Base-by-base conservation (phyloP, 768 basidiomycete species). In the Boletus coccyginus region DNA sequence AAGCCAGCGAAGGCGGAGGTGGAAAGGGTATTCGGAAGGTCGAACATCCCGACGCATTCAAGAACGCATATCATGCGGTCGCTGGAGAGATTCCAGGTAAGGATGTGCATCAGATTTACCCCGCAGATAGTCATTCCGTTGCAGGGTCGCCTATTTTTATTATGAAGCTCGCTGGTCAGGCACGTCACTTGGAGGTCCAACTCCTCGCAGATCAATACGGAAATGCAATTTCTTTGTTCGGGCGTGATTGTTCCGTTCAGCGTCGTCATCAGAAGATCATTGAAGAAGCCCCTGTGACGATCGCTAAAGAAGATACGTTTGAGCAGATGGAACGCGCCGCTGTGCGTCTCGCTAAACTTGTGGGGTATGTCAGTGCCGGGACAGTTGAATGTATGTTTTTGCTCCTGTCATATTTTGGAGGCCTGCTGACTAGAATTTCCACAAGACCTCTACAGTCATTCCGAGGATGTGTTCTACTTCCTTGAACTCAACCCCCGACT, bases 201-300 rank as follows among this genome's bases (percentile, higher is more conserved):
- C 84, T 99, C 38, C 85, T 99, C 38, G 97, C 97, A 46, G 97
- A 99, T 76, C 97, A 99, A 73, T 99, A 99, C 71, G 97, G 97
- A 55, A 95, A 97, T 72, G 97, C 97, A 31, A 98, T 99, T 65
- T 98, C 97, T 42, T 81, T 99, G 53, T 99, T 99, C 68, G 97
- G 97, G 66, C 95, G 97, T 66, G 97, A 98, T 72, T 99, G 97
- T 72, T 99, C 97, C 54, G 97, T 99, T 46, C 97, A 99, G 74
- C 90, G 97, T 64, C 90, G 97, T 53, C 97, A 99, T 73, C 97
- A 99, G 73, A 99, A 99, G 79, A 99, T 99, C 65, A 99, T 99
- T 59, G 97, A 99, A 75, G 97, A 99, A 73, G 97, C 97, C 3
- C 97, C 97, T 10, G 96, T 99, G 36, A 98, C 96, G 5, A 98